phyloP scores from a whole-genome alignment of 2,329 filamentous ascomycete genomes.

The Talaromyces sp. region DNA sequence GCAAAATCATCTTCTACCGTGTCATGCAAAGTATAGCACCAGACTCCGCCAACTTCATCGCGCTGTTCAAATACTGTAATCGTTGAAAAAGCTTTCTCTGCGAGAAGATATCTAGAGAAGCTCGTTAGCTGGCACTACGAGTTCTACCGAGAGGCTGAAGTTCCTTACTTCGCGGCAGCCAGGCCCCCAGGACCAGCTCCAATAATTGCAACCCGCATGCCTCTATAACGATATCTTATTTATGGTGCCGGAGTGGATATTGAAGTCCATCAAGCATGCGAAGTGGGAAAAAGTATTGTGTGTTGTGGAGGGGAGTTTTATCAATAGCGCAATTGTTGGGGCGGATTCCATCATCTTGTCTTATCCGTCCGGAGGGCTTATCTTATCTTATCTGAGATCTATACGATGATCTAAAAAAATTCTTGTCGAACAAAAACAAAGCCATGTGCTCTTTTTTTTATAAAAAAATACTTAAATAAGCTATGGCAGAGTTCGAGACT shows the following conservation, averaged over 20 bases:
- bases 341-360: background rate
- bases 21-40: conserved; percentile 65
- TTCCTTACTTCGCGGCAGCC: conserved; percentile 13
- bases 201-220: conserved; percentile 15
- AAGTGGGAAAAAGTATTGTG: background rate
- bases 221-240: background rate
- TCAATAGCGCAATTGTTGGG: background rate
- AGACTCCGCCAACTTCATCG: conserved; percentile 72
- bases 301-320: background rate
- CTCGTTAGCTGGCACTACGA: background rate
- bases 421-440: background rate
- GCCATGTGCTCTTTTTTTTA: too few species aligned
- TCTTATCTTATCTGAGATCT: background rate
- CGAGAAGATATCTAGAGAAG: conserved; percentile 60
- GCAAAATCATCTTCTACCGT: conserved; percentile 43
- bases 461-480: too few species aligned
- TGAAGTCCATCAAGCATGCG: background rate
- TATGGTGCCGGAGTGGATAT: background rate
- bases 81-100: conserved; percentile 65
- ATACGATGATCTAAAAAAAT: background rate
- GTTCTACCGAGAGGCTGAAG: background rate
- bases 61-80: conserved; percentile 84
- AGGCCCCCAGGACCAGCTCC: conserved; percentile 14
- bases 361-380: too few species aligned
- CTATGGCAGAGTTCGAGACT: background rate